A percentile compares a stretch with the other conserved stretches of the same genome.
phyloP scores from a whole-genome alignment of 257 asterid genomes.

The Thymus quinquecostatus region DNA sequence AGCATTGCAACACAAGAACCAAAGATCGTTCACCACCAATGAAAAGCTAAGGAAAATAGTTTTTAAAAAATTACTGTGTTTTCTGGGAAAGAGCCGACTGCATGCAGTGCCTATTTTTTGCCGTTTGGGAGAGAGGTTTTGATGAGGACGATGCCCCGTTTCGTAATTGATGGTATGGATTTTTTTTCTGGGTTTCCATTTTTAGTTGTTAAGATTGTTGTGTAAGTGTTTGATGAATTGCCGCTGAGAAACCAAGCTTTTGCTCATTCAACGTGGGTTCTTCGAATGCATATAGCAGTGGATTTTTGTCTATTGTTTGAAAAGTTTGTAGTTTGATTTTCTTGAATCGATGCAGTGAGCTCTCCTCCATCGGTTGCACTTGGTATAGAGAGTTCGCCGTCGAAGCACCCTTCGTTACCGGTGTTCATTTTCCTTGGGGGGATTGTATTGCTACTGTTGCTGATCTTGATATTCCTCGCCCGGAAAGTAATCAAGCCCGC shows the following conservation, averaged over 20 bases:
- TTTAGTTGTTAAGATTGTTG: conserved; percentile 5
- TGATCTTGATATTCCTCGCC: conserved; percentile 47
- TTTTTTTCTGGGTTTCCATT: background rate
- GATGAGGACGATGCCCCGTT: conserved; percentile 42
- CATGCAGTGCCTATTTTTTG: conserved; percentile 24
- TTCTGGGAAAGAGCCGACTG: background rate
- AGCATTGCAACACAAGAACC: conserved; percentile 21
- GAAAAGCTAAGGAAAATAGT: background rate
- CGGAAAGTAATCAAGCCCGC: conserved; percentile 42
- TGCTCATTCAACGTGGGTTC: background rate
- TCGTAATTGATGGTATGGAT: conserved; percentile 37
- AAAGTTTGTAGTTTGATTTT: conserved; percentile 28
- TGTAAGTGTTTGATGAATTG: conserved; percentile 35
- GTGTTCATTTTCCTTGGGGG: conserved; percentile 59
- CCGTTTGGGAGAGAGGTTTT: conserved; percentile 7
- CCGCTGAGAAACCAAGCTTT: background rate
- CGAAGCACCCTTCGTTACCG: conserved; percentile 43
- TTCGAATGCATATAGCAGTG: background rate
- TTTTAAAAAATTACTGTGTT: background rate
- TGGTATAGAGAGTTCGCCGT: conserved; percentile 39
- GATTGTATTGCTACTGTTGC: conserved; percentile 48
- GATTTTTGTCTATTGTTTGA: background rate
- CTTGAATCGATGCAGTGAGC: conserved; percentile 34
- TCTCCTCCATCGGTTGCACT: conserved; percentile 44
- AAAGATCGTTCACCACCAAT: background rate